Percentiles rank a stretch among this genome's conserved stretches.
These are phyloP conservation scores for Groenewaldozyma sp. DNA, from an alignment of 1,139 yeast genomes.

Conservation along the genomic window DNA sequence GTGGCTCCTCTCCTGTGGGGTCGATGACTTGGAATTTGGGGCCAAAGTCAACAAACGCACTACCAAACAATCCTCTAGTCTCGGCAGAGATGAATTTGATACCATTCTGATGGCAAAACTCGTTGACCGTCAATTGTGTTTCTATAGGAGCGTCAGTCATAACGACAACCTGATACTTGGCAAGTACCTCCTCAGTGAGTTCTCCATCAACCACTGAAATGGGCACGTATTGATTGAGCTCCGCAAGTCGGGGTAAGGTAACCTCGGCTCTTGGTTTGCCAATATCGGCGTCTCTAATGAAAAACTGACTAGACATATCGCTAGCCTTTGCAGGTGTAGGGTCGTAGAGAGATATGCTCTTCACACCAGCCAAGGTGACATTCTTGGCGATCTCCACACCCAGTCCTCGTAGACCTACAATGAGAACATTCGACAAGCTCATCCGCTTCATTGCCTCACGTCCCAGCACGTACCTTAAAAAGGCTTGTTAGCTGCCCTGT, in stretches of 20 bases:
- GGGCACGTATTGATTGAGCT: conserved; percentile 85
- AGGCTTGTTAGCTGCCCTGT: conserved; percentile 4
- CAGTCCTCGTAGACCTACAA: conserved; percentile 81
- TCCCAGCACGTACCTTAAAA: conserved; percentile 58
- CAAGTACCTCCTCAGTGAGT: conserved; percentile 34
- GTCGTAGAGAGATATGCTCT: conserved; percentile 80
- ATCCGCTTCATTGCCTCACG: conserved; percentile 96
- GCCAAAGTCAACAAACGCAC: conserved; percentile 86
- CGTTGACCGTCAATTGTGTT: conserved; percentile 67
- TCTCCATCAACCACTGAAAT: conserved; percentile 56
- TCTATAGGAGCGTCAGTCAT: conserved; percentile 69
- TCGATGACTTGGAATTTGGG: conserved; percentile 70
- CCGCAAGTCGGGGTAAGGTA: conserved; percentile 58
- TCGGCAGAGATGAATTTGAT: conserved; percentile 79
- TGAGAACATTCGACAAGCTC: conserved; percentile 84
- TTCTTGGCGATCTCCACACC: conserved; percentile 96
- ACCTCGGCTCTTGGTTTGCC: conserved; percentile 74
- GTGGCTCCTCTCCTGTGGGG: conserved; percentile 88
- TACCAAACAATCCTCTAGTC: conserved; percentile 81
- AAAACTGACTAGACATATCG: conserved; percentile 87
- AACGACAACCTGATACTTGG: conserved; percentile 69
- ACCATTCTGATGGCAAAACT: conserved; percentile 59
- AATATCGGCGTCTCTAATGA: conserved; percentile 57
- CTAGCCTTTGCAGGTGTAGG: conserved; percentile 56
- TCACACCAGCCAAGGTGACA: conserved; percentile 95